Percentiles rank a stretch among this genome's conserved stretches.
phyloP scores from a whole-genome alignment of 2,329 filamentous ascomycete species.

The Botrytis sinoallii region DNA sequence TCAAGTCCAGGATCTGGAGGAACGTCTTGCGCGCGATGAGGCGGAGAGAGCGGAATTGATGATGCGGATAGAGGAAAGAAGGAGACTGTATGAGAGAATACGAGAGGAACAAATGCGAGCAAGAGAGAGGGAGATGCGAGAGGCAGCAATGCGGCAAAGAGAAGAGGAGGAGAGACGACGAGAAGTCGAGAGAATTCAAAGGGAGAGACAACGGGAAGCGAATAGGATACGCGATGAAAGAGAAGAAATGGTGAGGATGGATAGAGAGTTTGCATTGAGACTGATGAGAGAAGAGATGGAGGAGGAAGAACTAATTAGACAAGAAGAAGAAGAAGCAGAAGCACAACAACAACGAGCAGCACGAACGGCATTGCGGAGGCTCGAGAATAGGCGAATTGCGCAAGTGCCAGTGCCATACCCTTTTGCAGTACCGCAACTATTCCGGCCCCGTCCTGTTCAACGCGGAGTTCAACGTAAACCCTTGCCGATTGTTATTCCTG shows the following conservation, averaged over 20 bases:
- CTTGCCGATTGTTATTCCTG: background rate
- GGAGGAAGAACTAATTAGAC: background rate
- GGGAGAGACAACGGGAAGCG: background rate
- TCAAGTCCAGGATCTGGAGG: background rate
- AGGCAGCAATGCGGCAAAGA: background rate
- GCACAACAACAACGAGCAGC: background rate
- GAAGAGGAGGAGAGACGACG: background rate
- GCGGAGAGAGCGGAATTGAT: background rate
- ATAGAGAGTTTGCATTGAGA: background rate
- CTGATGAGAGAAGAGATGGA: background rate
- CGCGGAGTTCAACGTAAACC: background rate
- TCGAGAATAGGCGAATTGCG: background rate
- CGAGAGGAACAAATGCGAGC: background rate
- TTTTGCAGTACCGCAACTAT: background rate
- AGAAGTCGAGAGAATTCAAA: background rate
- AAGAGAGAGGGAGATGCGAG: background rate
- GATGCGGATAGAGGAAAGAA: background rate
- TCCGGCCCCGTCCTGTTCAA: background rate
- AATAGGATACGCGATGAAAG: background rate
- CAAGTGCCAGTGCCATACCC: background rate
- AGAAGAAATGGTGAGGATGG: background rate
- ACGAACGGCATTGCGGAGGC: background rate
- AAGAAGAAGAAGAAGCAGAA: background rate
- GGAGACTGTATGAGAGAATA: background rate
- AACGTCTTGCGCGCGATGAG: background rate